Percentiles rank a stretch among this genome's conserved stretches.
Evolutionary conservation across 2,329 filamentous ascomycete genomes (phyloP).

Genomic region (Curvularia hawaiiensis): DNA sequence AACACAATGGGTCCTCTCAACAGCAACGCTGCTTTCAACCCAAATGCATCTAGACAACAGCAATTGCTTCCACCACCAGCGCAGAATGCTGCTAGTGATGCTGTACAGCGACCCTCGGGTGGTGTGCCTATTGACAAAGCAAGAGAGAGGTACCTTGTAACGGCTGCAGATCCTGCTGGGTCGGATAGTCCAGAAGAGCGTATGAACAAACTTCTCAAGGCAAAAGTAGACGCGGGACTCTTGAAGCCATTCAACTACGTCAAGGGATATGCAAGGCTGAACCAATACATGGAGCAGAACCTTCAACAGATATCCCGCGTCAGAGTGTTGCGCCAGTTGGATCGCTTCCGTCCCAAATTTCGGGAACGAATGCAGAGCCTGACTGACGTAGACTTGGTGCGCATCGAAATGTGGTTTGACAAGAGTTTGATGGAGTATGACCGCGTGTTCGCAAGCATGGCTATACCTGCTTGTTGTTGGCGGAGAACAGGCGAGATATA

Average conservation of each 20-base stretch:
- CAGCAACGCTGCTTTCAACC: slow-evolving; percentile 37
- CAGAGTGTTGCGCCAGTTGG: slow-evolving; percentile 88
- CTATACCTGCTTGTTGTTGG: slow-evolving; percentile 97
- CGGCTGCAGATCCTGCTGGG: slow-evolving; percentile 91
- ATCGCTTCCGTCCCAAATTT: slow-evolving; percentile 94
- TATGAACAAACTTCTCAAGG: slow-evolving; percentile 91
- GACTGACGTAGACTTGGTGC: slow-evolving; percentile 91
- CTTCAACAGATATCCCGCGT: slow-evolving; percentile 82
- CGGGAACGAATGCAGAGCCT: slow-evolving; percentile 90
- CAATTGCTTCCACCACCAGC: slow-evolving; percentile 50
- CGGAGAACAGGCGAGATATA: slow-evolving; percentile 96
- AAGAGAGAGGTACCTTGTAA: slow-evolving; percentile 90
- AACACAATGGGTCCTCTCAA: slow-evolving; percentile 50
- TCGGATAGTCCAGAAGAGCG: slow-evolving; percentile 85
- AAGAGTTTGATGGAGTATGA: slow-evolving; percentile 96
- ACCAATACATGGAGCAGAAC: slow-evolving; percentile 89
- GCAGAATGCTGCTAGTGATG: slow-evolving; percentile 55
- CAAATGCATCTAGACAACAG: slow-evolving; percentile 54
- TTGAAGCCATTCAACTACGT: slow-evolving; percentile 98
- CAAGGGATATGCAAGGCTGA: slow-evolving; percentile 88
- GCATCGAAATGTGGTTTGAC: slow-evolving; percentile 99
- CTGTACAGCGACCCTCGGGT: slow-evolving; percentile 66
- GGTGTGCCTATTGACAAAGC: slow-evolving; percentile 71
- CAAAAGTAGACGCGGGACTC: slow-evolving; percentile 94
- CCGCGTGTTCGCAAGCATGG: slow-evolving; percentile 98